Evolutionary conservation across 805 yeast genomes (phyloP).

Genomic region (Metschnikowia kofuensis): DNA sequence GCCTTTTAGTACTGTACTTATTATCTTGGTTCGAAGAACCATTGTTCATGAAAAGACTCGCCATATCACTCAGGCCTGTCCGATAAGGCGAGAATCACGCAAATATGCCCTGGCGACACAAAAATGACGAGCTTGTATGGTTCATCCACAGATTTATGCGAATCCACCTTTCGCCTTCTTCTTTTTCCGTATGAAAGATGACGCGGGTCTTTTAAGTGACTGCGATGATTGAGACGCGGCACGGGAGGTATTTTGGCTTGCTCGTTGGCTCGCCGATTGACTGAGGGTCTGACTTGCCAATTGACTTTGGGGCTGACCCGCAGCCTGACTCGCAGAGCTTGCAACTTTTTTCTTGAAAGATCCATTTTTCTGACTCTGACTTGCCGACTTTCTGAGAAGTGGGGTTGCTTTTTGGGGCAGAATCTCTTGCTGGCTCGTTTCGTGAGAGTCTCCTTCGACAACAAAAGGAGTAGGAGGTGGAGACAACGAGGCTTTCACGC

Average conservation of each 20-base stretch:
- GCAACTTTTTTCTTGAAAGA: not conserved
- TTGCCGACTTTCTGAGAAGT: not conserved
- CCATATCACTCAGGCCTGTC: too few relatives aligned
- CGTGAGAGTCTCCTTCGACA: not conserved
- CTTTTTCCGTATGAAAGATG: conserved; percentile 16
- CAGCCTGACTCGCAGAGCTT: not conserved
- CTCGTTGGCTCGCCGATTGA: not conserved
- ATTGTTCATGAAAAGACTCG: too few relatives aligned
- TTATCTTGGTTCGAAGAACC: too few relatives aligned
- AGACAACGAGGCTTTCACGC: not conserved
- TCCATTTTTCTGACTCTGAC: not conserved
- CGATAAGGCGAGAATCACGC: too few relatives aligned
- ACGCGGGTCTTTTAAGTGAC: conserved; percentile 7
- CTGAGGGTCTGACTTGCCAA: not conserved
- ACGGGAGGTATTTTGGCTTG: not conserved
- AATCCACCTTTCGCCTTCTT: conserved; percentile 52
- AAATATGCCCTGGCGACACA: not conserved
- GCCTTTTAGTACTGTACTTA: too few relatives aligned
- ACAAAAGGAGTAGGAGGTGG: not conserved
- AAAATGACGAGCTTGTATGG: not conserved
- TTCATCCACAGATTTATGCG: conserved; percentile 12
- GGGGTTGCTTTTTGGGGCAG: not conserved
- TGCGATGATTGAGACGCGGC: conserved; percentile 1
- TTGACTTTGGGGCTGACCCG: not conserved
- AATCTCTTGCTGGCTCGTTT: not conserved